Base-by-base conservation (phyloP, 2,329 filamentous ascomycete species). In the Microsporum ferrugineum region DNA sequence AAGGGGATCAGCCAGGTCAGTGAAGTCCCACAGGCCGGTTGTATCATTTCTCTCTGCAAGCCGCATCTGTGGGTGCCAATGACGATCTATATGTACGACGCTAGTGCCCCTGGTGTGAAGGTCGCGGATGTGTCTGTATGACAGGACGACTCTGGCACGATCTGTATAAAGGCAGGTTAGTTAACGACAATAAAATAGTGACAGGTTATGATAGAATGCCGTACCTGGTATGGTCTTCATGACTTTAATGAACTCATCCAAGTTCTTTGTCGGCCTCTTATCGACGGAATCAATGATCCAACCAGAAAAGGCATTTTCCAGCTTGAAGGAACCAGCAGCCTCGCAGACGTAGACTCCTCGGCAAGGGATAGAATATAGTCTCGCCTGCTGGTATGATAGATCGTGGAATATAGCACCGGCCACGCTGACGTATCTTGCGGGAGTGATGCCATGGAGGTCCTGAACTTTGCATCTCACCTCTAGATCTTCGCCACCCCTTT, bases 21-120 rank as follows among this genome's bases (percentile, higher is more conserved):
- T 83, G 69, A 97, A 97, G 74, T 99, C 94, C 95, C 94, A 99
- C 6, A 96, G 77, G 4, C 94, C 95, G 0, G 89, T 89, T 64
- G 80, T 77, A 70, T 99, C 94, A 73, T 99, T 99, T 61, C 94
- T 86, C 59, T 92, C 84, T 2, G 92, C 91, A 68, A 96, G 78
- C 69, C 91, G 87, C 88, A 99, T 97, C 78, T 95, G 95, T 61
- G 87, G 86, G 57, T 90, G 88, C 94, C 94, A 99, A 75, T 99
- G 94, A 49, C 94, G 85, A 73, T 99, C 94, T 60, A 99, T 84
- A 66, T 94, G 88, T 65, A 96, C 83, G 71, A 99, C 92, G 62
- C 87, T 89, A 0, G 94, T 99, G 73, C 95, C 91, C 60, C 95
- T 82, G 0, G 92, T 96, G 74, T 99, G 94, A 61, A 99, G 79